A percentile compares a stretch with the other conserved stretches of the same genome.
These are phyloP conservation scores for Trametes villosa DNA, from an alignment of 768 basidiomycete species.

Conservation along the genomic window DNA sequence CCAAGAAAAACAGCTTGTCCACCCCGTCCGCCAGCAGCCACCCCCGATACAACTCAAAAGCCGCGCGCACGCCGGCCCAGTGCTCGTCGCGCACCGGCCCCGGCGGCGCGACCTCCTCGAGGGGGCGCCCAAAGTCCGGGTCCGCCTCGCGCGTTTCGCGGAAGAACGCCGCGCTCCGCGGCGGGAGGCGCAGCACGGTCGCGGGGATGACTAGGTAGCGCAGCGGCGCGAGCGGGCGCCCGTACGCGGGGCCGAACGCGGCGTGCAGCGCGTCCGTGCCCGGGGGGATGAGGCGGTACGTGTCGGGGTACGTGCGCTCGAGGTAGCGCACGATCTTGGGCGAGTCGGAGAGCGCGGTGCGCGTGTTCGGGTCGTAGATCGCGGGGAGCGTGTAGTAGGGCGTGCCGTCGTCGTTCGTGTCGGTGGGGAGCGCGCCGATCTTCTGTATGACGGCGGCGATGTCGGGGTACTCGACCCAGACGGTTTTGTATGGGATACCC, in stretches of 20 bases:
- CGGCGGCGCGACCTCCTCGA: constrained; percentile 38
- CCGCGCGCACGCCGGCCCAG: constrained; percentile 35
- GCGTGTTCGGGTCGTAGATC: constrained; percentile 35
- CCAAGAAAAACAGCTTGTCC: constrained; percentile 38
- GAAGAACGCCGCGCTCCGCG: constrained; percentile 45
- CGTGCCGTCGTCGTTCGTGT: constrained; percentile 14
- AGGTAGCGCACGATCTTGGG: constrained; percentile 34
- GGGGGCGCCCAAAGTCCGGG: constrained; percentile 37
- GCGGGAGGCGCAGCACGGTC: constrained; percentile 33
- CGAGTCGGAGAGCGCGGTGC: background rate
- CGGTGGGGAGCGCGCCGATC: constrained; percentile 18
- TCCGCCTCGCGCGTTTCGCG: constrained; percentile 39
- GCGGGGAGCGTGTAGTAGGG: constrained; percentile 33
- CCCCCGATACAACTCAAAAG: constrained; percentile 29
- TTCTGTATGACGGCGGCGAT: constrained; percentile 43
- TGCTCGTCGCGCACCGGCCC: constrained; percentile 33
- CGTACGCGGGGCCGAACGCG: constrained; percentile 8
- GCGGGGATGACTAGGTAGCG: constrained; percentile 13
- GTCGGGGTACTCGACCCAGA: constrained; percentile 58
- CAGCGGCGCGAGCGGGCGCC: background rate
- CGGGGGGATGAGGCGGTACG: constrained; percentile 38
- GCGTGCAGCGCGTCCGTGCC: constrained; percentile 37
- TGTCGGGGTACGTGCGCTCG: constrained; percentile 35
- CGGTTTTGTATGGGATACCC: too few species aligned
- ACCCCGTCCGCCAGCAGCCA: constrained; percentile 38